Percentiles rank a stretch among this genome's conserved stretches.
Evolutionary conservation across 164 flowering plant genomes (phyloP).

Genomic region (Aristolochia contorta): DNA sequence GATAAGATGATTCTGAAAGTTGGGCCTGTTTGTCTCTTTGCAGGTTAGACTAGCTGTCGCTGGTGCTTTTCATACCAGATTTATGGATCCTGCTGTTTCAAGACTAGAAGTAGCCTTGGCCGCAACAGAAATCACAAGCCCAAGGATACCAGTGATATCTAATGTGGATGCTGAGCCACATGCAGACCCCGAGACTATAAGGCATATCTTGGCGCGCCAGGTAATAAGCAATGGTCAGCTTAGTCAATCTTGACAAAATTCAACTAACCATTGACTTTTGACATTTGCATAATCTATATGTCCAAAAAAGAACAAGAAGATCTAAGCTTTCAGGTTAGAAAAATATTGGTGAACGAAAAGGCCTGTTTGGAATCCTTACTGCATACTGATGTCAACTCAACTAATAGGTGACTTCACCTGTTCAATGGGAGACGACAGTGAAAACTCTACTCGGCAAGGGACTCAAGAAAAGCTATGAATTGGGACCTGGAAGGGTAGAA

Average conservation of each 20-base stretch:
- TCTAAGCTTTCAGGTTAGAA: too few species aligned
- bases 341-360: too few species aligned
- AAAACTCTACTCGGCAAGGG: slow-evolving; percentile 72
- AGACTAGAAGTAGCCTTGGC: slow-evolving; percentile 90
- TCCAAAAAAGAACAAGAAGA: too few species aligned
- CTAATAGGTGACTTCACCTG: slow-evolving; percentile 83
- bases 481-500: slow-evolving; percentile 96
- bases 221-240: slow-evolving; percentile 15
- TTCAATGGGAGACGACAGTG: slow-evolving; percentile 93
- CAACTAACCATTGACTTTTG: too few species aligned
- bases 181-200: slow-evolving; percentile 79
- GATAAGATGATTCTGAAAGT: not conserved
- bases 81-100: slow-evolving; percentile 97
- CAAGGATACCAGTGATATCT: slow-evolving; percentile 93
- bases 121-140: slow-evolving; percentile 66
- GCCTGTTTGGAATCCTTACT: not conserved
- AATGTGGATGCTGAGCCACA: slow-evolving; percentile 97
- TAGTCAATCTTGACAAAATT: too few species aligned
- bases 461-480: slow-evolving; percentile 69
- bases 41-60: slow-evolving; percentile 99
- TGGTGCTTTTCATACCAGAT: slow-evolving; percentile 96
- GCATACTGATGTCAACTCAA: slow-evolving; percentile 1
- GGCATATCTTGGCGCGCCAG: slow-evolving; percentile 88
- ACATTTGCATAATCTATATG: too few species aligned
- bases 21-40: not conserved